Evolutionary conservation across 1,284 basidiomycete genomes (phyloP).

Genomic region (Laetiporus sulphureus): DNA sequence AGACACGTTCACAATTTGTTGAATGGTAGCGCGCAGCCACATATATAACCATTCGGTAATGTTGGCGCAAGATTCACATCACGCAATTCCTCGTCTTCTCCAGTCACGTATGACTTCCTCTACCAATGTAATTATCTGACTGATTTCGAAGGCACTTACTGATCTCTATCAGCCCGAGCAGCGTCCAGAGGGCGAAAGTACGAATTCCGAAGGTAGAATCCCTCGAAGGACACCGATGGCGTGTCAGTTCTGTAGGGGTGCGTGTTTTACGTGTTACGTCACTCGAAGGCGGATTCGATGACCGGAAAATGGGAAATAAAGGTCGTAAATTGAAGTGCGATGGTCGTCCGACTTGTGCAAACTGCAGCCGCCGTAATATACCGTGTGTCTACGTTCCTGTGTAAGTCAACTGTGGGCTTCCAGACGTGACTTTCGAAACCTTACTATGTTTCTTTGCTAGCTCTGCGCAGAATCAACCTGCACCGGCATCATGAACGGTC

Average conservation of each 20-base stretch:
- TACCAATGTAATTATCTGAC: neutral
- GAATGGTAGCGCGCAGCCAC: too few relatives aligned
- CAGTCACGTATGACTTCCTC: neutral
- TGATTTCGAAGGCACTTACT: neutral
- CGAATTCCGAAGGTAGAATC: neutral
- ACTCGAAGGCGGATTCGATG: neutral
- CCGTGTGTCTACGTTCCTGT: slow-evolving; percentile 6
- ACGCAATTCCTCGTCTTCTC: neutral
- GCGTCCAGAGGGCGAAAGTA: neutral
- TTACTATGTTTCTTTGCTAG: too few relatives aligned
- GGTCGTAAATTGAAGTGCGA: slow-evolving; percentile 8
- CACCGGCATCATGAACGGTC: neutral
- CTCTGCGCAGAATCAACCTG: neutral
- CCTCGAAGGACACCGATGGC: slow-evolving; percentile 4
- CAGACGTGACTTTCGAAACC: too few relatives aligned
- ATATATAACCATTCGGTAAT: too few relatives aligned
- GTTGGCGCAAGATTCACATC: too few relatives aligned
- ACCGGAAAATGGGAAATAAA: neutral
- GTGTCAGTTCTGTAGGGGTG: slow-evolving; percentile 5
- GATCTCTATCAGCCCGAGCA: neutral
- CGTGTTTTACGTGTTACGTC: neutral
- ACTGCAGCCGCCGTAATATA: slow-evolving; percentile 4
- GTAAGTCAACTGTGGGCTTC: too few relatives aligned
- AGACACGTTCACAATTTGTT: too few relatives aligned
- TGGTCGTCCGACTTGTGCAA: slow-evolving; percentile 7